Evolutionary conservation across 2,329 filamentous ascomycete species (phyloP).

Genomic region (Ophiocordyceps camponoti-saundersi): DNA sequence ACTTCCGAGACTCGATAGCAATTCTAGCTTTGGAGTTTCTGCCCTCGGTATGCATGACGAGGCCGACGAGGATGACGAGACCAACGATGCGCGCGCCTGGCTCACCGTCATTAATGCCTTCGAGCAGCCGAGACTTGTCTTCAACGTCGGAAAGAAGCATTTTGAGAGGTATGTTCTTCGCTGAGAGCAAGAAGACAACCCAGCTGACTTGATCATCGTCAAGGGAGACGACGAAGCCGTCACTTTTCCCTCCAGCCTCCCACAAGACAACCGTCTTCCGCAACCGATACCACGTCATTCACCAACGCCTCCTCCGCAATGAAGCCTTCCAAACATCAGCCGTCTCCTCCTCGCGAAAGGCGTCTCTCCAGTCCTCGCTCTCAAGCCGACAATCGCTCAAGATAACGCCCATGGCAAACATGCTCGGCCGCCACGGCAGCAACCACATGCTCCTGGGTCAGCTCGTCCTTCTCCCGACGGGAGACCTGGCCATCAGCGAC

Average conservation of each 20-base stretch:
- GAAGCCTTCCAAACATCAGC: slow-evolving; percentile 79
- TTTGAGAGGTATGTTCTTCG: slow-evolving; percentile 46
- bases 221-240: slow-evolving; percentile 46
- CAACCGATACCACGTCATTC: slow-evolving; percentile 80
- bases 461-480: slow-evolving; percentile 64
- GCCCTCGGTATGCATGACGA: slow-evolving; percentile 33
- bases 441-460: slow-evolving; percentile 78
- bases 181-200: too few relatives aligned
- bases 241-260: slow-evolving; percentile 56
- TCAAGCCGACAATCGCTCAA: slow-evolving; percentile 60
- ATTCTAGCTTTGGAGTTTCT: slow-evolving; percentile 47
- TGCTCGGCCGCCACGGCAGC: slow-evolving; percentile 63
- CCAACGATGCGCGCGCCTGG: slow-evolving; percentile 62
- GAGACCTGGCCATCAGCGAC: slow-evolving; percentile 69
- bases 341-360: slow-evolving; percentile 41
- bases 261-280: slow-evolving; percentile 78
- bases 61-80: slow-evolving; percentile 39
- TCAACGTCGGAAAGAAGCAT: slow-evolving; percentile 71
- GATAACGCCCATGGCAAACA: slow-evolving; percentile 68
- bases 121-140: slow-evolving; percentile 64
- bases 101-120: slow-evolving; percentile 71
- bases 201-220: slow-evolving; percentile 13
- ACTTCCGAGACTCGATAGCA: slow-evolving; percentile 40
- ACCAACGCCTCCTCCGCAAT: slow-evolving; percentile 82
- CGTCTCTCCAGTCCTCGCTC: slow-evolving; percentile 38